Conservation (phyloP, 2,329 filamentous ascomycete species). For the Trichophyton schoenleinii region DNA sequence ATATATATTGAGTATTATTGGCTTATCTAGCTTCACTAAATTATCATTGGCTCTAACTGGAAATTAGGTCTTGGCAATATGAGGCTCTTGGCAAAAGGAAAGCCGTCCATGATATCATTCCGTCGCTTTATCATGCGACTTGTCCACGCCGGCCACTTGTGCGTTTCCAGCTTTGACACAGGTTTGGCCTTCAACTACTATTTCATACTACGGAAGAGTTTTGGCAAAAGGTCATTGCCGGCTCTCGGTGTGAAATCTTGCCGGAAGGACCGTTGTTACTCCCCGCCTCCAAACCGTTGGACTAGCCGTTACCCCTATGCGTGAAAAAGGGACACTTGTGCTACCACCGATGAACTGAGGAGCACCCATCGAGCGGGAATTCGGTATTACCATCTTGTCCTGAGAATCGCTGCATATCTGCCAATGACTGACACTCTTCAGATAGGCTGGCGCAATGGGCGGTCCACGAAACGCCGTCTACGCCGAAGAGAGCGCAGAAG, state of each 20-base stretch:
- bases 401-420: too few relatives aligned
- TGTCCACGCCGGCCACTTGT: neutral
- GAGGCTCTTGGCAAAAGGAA: neutral
- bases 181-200: too few relatives aligned
- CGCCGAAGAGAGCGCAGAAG: conserved; percentile 55
- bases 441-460: conserved; percentile 34
- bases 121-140: neutral
- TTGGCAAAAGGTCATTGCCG: neutral
- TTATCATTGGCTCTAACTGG: neutral
- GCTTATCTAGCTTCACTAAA: neutral
- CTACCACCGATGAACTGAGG: neutral
- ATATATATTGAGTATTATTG: too few relatives aligned
- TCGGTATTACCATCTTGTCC: neutral
- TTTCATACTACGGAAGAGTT: neutral
- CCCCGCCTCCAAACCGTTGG: neutral
- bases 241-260: neutral
- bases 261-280: neutral
- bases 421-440: neutral
- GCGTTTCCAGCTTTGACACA: too few relatives aligned
- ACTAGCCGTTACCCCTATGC: neutral
- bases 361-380: neutral
- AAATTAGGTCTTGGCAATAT: neutral
- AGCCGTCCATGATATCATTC: neutral
- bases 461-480: conserved; percentile 45
- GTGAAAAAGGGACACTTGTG: neutral